Conservation (phyloP, 108 stramenopile species). For the Skeletonema marinoi region DNA sequence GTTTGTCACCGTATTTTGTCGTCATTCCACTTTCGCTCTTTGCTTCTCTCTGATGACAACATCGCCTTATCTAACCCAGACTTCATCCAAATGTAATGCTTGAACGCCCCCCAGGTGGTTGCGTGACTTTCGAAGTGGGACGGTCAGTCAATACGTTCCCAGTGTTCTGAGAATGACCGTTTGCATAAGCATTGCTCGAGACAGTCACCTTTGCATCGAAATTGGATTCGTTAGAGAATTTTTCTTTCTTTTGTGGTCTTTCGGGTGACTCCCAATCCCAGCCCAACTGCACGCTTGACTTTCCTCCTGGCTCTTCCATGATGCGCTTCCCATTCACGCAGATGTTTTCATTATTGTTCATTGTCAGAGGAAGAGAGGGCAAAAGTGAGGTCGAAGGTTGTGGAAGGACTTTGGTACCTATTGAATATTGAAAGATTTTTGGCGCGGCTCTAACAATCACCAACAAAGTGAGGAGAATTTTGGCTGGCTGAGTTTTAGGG, state of each 20-base stretch:
- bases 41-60: too few species aligned
- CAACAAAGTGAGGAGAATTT: too few species aligned
- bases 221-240: not conserved
- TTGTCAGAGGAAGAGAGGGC: too few species aligned
- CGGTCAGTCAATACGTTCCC: constrained; percentile 80
- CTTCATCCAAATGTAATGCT: constrained; percentile 38
- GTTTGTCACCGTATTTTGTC: not conserved
- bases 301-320: constrained; percentile 60
- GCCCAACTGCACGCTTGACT: constrained; percentile 47
- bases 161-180: constrained; percentile 57
- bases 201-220: constrained; percentile 9
- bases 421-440: too few species aligned
- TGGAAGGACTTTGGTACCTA: too few species aligned
- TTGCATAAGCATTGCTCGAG: constrained; percentile 67
- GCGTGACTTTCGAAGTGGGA: constrained; percentile 66
- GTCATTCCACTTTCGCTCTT: too few species aligned
- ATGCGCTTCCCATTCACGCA: constrained; percentile 61
- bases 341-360: constrained; percentile 60
- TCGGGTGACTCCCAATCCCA: constrained; percentile 57
- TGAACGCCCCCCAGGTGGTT: constrained; percentile 69
- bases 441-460: too few species aligned
- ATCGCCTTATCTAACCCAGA: not conserved
- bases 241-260: constrained; percentile 14
- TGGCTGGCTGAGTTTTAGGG: too few species aligned
- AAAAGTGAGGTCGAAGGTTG: too few species aligned